Base-by-base conservation (phyloP, 495 filamentous ascomycete species). In the Daldinia bambusicola region DNA sequence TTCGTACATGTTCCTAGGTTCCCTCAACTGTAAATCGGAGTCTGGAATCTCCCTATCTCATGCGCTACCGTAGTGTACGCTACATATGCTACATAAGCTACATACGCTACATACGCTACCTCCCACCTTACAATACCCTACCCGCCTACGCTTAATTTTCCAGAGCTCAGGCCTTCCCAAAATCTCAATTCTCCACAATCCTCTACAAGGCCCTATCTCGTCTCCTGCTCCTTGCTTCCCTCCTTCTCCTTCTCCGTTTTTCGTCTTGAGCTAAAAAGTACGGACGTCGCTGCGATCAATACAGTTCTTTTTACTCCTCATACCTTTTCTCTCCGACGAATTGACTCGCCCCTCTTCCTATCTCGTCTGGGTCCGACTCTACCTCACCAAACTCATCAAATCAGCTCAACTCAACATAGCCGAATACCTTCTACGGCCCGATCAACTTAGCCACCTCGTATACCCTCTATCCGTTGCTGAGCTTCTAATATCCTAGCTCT, bases 161-260 rank as follows among this genome's bases (percentile, higher is more conserved):
- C 64, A 69, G 66, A 72, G 69, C 73, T 72, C 65, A 72, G 69
- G 65, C 57, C 70, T 61, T 55, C 56, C 70, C 62, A 65, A 70
- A 75, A 67, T 69, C 61, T 75, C 65, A 72, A 69, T 69, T 71
- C 72, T 71, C 73, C 69, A 75, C 72, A 68, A 69, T 64, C 67
- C 62, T 58, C 60, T 66, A 72, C 60, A 72, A 72, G 70, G 66
- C 63, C 62, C 56, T 68, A 68, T 56, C 61, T 56, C 36, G 53
- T 48, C 34, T 53, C 51, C 30, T 53, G 26, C 50, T 53, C 50
- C 50, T 53, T 53, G 50, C 50, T 53, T 53, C 38, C 30, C 55
- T 60, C 30, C 34, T 55, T 55, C 65, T 61, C 60, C 62, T 67
- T 70, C 62, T 66, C 63, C 60, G 52, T 67, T 58, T 67, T 55